Percentiles rank a stretch among this genome's conserved stretches.
phyloP scores from a whole-genome alignment of 2,329 filamentous ascomycete genomes.

The Xylaria sp. region DNA sequence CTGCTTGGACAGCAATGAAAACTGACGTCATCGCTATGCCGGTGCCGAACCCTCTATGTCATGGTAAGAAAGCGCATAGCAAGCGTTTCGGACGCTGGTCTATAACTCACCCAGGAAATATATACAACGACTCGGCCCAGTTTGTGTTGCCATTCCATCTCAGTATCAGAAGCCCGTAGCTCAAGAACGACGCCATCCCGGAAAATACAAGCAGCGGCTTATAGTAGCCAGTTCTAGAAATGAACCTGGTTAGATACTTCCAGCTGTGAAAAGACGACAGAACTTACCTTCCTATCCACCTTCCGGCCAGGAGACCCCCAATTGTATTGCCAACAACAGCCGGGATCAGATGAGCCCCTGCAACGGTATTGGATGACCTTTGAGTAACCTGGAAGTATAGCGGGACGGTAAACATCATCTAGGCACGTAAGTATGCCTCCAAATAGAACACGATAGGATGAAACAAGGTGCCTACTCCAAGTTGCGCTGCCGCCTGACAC shows the following conservation, averaged over 20 bases:
- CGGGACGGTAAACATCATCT: slow-evolving; percentile 67
- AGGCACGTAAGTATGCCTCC: slow-evolving; percentile 9
- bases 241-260: background rate
- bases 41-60: slow-evolving; percentile 50
- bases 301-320: slow-evolving; percentile 63
- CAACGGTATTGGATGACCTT: slow-evolving; percentile 58
- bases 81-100: background rate
- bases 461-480: slow-evolving; percentile 47
- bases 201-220: slow-evolving; percentile 57
- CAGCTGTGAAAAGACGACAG: background rate
- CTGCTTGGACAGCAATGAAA: slow-evolving; percentile 53
- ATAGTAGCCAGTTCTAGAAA: slow-evolving; percentile 58
- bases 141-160: slow-evolving; percentile 64
- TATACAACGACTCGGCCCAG: slow-evolving; percentile 59
- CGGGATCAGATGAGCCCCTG: slow-evolving; percentile 65
- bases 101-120: slow-evolving; percentile 52
- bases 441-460: slow-evolving; percentile 1
- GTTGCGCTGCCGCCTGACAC: slow-evolving; percentile 60
- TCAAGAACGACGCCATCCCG: slow-evolving; percentile 50
- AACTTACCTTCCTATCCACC: slow-evolving; percentile 52
- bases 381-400: slow-evolving; percentile 70
- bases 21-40: slow-evolving; percentile 49
- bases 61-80: slow-evolving; percentile 3
- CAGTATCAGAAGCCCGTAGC: slow-evolving; percentile 56
- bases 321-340: slow-evolving; percentile 68